These are phyloP conservation scores for Macrolepiota albuminosa DNA, from an alignment of 768 basidiomycete genomes.

Conservation along the genomic window DNA sequence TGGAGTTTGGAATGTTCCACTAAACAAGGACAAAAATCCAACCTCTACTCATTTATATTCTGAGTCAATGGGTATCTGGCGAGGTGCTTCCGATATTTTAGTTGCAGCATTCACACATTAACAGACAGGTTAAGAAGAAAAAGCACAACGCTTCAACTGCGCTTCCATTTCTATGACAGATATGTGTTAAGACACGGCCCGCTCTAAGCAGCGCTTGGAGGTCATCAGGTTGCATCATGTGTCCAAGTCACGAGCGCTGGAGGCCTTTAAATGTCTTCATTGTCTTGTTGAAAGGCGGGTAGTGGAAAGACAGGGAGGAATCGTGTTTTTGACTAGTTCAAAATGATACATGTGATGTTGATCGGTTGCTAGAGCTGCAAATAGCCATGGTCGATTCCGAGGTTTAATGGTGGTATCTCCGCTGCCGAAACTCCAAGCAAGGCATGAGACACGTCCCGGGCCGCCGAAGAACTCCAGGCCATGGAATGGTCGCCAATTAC, in stretches of 20 bases:
- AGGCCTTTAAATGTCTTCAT: not conserved
- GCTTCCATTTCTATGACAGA: not conserved
- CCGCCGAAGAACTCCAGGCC: not conserved
- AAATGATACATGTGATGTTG: constrained; percentile 6
- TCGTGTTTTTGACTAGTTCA: not conserved
- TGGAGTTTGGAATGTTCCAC: not conserved
- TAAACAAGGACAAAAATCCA: not conserved
- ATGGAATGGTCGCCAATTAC: not conserved
- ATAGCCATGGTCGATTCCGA: not conserved
- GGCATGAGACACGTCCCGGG: not conserved
- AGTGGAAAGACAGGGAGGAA: not conserved
- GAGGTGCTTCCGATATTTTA: constrained; percentile 13
- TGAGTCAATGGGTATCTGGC: not conserved
- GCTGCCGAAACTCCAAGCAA: not conserved
- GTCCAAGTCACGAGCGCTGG: not conserved
- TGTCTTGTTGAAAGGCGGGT: not conserved
- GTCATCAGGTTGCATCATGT: constrained; percentile 14
- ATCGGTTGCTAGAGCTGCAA: not conserved
- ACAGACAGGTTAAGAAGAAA: not conserved
- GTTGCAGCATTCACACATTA: not conserved
- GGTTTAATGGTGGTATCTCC: not conserved
- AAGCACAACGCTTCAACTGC: not conserved
- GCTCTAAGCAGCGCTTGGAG: not conserved
- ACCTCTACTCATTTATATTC: constrained; percentile 6
- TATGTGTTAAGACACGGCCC: constrained; percentile 5